Evolutionary conservation across 352 stramenopile genomes (phyloP).

Genomic region (Phytophthora litchii): DNA sequence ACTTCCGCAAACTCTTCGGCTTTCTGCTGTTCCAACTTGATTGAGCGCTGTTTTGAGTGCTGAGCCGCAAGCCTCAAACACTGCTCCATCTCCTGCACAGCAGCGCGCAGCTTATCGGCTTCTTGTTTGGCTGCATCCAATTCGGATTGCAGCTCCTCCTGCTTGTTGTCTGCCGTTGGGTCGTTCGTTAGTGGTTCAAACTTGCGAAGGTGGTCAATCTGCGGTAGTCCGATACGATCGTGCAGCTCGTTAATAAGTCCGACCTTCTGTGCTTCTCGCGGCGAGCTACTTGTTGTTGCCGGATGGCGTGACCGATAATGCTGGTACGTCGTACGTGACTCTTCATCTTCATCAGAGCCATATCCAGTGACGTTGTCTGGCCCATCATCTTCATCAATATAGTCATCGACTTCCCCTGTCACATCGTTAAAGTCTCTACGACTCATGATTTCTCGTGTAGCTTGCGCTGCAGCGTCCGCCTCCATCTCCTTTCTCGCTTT

Average conservation of each 20-base stretch:
- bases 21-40: slow-evolving; percentile 67
- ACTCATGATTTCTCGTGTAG: slow-evolving; percentile 15
- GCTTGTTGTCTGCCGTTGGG: slow-evolving; percentile 45
- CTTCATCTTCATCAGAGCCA: slow-evolving; percentile 26
- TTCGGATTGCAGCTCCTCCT: slow-evolving; percentile 58
- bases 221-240: slow-evolving; percentile 64
- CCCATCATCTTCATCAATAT: slow-evolving; percentile 3
- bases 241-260: slow-evolving; percentile 84
- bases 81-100: slow-evolving; percentile 69
- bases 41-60: slow-evolving; percentile 57
- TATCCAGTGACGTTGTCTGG: slow-evolving; percentile 26
- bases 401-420: slow-evolving; percentile 24
- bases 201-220: slow-evolving; percentile 68
- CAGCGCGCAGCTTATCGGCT: slow-evolving; percentile 58
- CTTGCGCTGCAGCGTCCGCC: slow-evolving; percentile 11
- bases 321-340: slow-evolving; percentile 6
- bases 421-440: slow-evolving; percentile 33
- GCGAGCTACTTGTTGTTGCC: slow-evolving; percentile 19
- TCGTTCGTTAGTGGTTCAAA: slow-evolving; percentile 73
- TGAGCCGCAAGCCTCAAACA: slow-evolving; percentile 49
- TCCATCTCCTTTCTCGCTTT: slow-evolving; percentile 9
- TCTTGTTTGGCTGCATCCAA: slow-evolving; percentile 61
- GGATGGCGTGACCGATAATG: slow-evolving; percentile 1
- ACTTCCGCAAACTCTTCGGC: slow-evolving; percentile 56
- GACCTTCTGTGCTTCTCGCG: slow-evolving; percentile 61